Conservation (phyloP, 2,329 filamentous ascomycete species). For the Corniculantispora saksenae region DNA sequence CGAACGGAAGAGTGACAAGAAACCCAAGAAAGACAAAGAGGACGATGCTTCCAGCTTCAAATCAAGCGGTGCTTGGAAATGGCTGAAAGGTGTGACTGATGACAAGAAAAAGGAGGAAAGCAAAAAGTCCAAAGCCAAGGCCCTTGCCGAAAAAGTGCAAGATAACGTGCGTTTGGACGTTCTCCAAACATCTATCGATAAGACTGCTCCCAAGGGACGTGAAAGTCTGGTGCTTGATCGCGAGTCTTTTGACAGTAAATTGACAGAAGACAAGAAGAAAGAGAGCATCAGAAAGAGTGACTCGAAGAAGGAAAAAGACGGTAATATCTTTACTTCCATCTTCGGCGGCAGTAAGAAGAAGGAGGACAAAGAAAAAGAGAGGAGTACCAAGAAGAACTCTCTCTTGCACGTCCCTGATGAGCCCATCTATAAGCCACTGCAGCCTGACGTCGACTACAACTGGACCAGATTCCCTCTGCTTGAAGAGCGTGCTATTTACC, state of each 20-base stretch:
- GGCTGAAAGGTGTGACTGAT: slow-evolving; percentile 77
- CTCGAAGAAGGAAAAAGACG: slow-evolving; percentile 87
- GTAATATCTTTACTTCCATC: slow-evolving; percentile 89
- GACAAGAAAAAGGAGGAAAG: slow-evolving; percentile 62
- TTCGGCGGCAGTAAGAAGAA: slow-evolving; percentile 92
- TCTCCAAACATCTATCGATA: slow-evolving; percentile 84
- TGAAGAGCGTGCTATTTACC: slow-evolving; percentile 94
- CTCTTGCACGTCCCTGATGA: slow-evolving; percentile 80
- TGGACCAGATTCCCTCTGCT: slow-evolving; percentile 95
- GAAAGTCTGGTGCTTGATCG: slow-evolving; percentile 86
- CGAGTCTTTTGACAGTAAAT: slow-evolving; percentile 67
- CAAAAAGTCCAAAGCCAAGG: slow-evolving; percentile 68
- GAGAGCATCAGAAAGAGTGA: slow-evolving; percentile 74
- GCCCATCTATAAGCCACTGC: slow-evolving; percentile 67
- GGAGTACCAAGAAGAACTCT: slow-evolving; percentile 70
- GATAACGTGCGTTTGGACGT: slow-evolving; percentile 85
- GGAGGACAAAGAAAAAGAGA: slow-evolving; percentile 75
- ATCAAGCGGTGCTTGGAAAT: slow-evolving; percentile 68
- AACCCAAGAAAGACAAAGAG: slow-evolving; percentile 72
- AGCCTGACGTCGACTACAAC: slow-evolving; percentile 89
- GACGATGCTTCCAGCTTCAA: slow-evolving; percentile 66
- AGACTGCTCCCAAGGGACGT: slow-evolving; percentile 62
- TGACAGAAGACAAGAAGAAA: slow-evolving; percentile 82
- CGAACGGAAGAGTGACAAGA: slow-evolving; percentile 74
- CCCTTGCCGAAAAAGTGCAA: slow-evolving; percentile 58